These are phyloP conservation scores for Coniosporium tulheliwenetii DNA, from an alignment of 2,329 filamentous ascomycete species.

Conservation along the genomic window DNA sequence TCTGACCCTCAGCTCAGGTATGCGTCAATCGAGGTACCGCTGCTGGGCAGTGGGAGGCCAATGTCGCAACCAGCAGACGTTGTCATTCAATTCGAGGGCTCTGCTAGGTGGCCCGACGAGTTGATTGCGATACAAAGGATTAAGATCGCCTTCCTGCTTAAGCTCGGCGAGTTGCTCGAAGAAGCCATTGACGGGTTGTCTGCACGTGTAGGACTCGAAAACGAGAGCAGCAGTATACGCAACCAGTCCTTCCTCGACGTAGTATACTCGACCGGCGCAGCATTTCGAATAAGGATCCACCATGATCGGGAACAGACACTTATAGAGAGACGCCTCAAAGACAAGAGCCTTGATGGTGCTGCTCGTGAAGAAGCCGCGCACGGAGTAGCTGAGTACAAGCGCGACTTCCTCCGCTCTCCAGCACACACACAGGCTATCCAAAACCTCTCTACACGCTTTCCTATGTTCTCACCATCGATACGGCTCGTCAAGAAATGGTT, in stretches of 20 bases:
- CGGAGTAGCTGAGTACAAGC: conserved; percentile 55
- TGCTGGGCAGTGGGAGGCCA: conserved; percentile 28
- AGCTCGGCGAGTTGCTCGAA: conserved; percentile 57
- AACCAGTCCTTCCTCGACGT: conserved; percentile 79
- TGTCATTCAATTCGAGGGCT: conserved; percentile 83
- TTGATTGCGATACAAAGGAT: conserved; percentile 80
- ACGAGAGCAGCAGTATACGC: conserved; percentile 47
- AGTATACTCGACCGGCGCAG: conserved; percentile 51
- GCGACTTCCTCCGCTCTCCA: conserved; percentile 55
- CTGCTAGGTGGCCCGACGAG: conserved; percentile 86
- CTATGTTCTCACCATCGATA: conserved; percentile 66
- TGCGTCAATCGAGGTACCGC: conserved; percentile 44
- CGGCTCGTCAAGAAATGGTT: conserved; percentile 86
- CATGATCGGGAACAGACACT: conserved; percentile 75
- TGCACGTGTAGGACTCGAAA: conserved; percentile 67
- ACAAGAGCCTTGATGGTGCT: conserved; percentile 50
- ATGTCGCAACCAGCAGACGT: conserved; percentile 50
- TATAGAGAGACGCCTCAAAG: conserved; percentile 62
- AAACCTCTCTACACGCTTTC: conserved; percentile 65
- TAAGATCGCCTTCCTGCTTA: conserved; percentile 73
- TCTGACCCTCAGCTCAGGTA: conserved; percentile 61
- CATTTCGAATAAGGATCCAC: conserved; percentile 76
- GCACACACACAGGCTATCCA: conserved; percentile 70
- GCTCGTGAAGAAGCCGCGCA: conserved; percentile 53
- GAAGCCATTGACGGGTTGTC: conserved; percentile 43